Evolutionary conservation across 805 yeast genomes (phyloP), one percentile per base, ranked within the genome.

Genomic region (Lipomyces chichibuensis): DNA sequence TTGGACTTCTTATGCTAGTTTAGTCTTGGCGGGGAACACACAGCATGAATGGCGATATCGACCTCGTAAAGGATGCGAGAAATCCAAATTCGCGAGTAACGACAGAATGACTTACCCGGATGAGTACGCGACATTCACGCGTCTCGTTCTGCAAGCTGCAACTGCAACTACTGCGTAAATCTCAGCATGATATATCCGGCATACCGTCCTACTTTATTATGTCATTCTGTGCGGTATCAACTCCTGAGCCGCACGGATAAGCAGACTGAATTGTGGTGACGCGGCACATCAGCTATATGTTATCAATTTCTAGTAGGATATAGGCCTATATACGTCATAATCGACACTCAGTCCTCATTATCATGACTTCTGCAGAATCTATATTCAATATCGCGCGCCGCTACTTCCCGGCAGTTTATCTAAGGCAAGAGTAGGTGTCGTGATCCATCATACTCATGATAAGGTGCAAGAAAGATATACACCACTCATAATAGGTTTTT

Each of bases 381-480:
- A 46, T 57, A 14, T 64, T 64, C 43, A 17, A 35, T 9, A 49
- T 64, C 7, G 61, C 60, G 32, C 49, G 43, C 14, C 63, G 53
- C 14, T 46, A 60, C 35, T 51, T 64, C 33, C 66, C 66, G 4
- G 60, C 58, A 27, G 57, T 52, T 4, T 27, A 55, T 5, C 66
- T 63, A 23, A 52, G 66, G 13, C 23, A 39, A n/a, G 43, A n/a
- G 7, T 37, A 54, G 8, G 60, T 57, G 46, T 3, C 5, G 60
- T 57, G 4, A 59, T 60, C 11, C 29, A 33, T 8, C 27, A 60
- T 20, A n/a, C 64, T 63, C 9, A 60, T 20, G 29, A 51, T 35
- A 46, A 17, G 35, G 60, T 13, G 63, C 55, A 1, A 64, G 64
- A n/a, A 64, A 64, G 46, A 27, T 59, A 20, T 65, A 65, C 51